These are phyloP conservation scores for Carex kokanica DNA, from an alignment of 176 grass and related monocot genomes.

Conservation along the genomic window DNA sequence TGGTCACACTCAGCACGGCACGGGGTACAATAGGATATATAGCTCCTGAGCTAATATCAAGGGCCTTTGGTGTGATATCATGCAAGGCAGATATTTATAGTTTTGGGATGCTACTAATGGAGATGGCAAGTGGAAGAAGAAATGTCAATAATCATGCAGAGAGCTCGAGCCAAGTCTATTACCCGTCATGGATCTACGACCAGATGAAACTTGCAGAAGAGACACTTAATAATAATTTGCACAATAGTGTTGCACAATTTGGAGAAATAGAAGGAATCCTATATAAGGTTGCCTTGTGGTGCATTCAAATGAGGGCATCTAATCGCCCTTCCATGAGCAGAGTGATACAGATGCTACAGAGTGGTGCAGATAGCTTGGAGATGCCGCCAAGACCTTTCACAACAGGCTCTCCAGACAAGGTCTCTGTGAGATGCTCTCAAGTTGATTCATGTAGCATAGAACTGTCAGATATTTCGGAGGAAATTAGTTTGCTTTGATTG, in stretches of 20 bases:
- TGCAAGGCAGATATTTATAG: slow-evolving; percentile 40
- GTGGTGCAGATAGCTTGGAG: too few relatives aligned
- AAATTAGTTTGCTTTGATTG: too few relatives aligned
- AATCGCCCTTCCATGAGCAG: slow-evolving; percentile 47
- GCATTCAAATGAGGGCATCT: slow-evolving; percentile 49
- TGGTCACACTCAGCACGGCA: slow-evolving; percentile 43
- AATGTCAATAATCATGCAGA: neutral
- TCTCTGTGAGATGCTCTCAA: too few relatives aligned
- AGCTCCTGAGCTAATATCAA: slow-evolving; percentile 63
- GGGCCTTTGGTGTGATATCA: slow-evolving; percentile 42
- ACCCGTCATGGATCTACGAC: slow-evolving; percentile 40
- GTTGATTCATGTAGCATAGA: too few relatives aligned
- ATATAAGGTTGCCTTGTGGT: slow-evolving; percentile 58
- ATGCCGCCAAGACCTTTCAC: too few relatives aligned
- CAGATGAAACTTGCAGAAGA: slow-evolving; percentile 24
- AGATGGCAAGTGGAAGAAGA: slow-evolving; percentile 25
- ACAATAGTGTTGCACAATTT: neutral
- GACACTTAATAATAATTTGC: neutral
- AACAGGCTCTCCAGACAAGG: too few relatives aligned
- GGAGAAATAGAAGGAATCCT: slow-evolving; percentile 53
- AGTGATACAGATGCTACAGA: too few relatives aligned
- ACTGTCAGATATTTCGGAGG: too few relatives aligned
- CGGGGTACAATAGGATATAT: slow-evolving; percentile 72
- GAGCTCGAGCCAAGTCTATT: neutral
- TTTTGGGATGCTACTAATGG: slow-evolving; percentile 35